phyloP scores from a whole-genome alignment of 768 basidiomycete species.

The Xerocomus potaroensis region DNA sequence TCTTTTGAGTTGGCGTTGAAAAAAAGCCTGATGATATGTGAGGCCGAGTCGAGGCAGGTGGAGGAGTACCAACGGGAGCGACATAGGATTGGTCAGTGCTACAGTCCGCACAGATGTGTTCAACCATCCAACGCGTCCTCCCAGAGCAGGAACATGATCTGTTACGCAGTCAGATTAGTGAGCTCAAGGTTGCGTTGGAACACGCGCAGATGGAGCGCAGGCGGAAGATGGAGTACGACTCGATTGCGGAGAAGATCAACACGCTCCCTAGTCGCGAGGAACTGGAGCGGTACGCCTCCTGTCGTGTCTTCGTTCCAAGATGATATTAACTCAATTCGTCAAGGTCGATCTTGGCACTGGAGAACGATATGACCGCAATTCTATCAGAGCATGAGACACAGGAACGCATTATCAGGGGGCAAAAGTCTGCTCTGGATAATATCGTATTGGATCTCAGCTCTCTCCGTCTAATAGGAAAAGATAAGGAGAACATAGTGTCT shows the following conservation, averaged over 20 bases:
- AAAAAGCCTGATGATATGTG: slow-evolving; percentile 79
- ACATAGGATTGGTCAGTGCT: slow-evolving; percentile 62
- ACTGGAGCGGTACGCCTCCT: slow-evolving; percentile 61
- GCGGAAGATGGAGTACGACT: slow-evolving; percentile 85
- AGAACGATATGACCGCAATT: slow-evolving; percentile 77
- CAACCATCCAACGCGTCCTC: not conserved
- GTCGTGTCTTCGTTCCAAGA: not conserved
- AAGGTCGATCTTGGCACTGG: slow-evolving; percentile 65
- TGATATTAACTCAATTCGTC: slow-evolving; percentile 2
- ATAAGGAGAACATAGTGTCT: slow-evolving; percentile 46
- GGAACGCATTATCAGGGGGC: slow-evolving; percentile 57
- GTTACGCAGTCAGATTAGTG: slow-evolving; percentile 66
- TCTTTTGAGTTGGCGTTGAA: slow-evolving; percentile 71
- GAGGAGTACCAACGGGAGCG: slow-evolving; percentile 77
- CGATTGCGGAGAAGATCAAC: slow-evolving; percentile 78
- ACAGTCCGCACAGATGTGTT: not conserved
- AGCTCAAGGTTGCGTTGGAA: slow-evolving; percentile 71
- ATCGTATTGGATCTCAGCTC: slow-evolving; percentile 60
- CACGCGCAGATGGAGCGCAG: slow-evolving; percentile 72
- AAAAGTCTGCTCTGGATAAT: slow-evolving; percentile 61
- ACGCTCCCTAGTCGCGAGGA: slow-evolving; percentile 72
- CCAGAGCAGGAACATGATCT: slow-evolving; percentile 69
- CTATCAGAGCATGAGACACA: slow-evolving; percentile 72
- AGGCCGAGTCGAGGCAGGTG: slow-evolving; percentile 82
- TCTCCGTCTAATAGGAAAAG: slow-evolving; percentile 67